Percentiles rank a stretch among this genome's conserved stretches.
Conservation (phyloP, 805 yeast genomes). For the Myxozyma mucilagina region DNA sequence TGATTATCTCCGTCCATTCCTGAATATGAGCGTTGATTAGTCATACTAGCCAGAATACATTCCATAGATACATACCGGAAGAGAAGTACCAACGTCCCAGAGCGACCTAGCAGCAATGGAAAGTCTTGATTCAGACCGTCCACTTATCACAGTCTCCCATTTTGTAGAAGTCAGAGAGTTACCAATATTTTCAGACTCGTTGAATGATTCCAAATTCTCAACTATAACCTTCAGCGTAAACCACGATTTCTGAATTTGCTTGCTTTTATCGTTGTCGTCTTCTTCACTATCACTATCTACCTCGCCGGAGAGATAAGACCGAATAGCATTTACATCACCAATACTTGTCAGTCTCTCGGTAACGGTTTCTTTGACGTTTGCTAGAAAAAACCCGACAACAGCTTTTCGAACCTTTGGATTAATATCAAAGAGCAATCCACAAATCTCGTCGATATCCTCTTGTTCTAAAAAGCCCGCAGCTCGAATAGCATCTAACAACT, state of each 20-base stretch:
- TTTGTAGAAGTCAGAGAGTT: constrained; percentile 7
- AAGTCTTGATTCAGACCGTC: constrained; percentile 20
- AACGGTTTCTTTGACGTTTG: constrained; percentile 39
- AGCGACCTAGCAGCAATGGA: constrained; percentile 25
- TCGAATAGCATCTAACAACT: constrained; percentile 56
- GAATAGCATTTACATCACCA: constrained; percentile 15
- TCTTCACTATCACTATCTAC: constrained; percentile 18
- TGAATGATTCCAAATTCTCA: constrained; percentile 17
- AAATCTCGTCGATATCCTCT: constrained; percentile 50
- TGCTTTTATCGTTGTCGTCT: background rate
- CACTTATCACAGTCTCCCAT: constrained; percentile 10
- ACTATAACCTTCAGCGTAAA: constrained; percentile 19
- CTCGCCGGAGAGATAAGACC: constrained; percentile 5
- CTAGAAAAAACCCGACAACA: constrained; percentile 53
- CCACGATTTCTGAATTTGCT: constrained; percentile 10
- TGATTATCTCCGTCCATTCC: constrained; percentile 16
- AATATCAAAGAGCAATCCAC: constrained; percentile 45
- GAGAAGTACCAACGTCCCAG: constrained; percentile 12
- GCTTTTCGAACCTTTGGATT: constrained; percentile 46
- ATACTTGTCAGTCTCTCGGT: constrained; percentile 25
- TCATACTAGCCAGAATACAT: background rate
- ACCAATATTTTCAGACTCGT: constrained; percentile 11
- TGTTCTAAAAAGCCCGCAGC: constrained; percentile 65
- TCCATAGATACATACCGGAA: constrained; percentile 6
- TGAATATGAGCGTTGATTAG: background rate